Percentiles rank a stretch among this genome's conserved stretches.
Evolutionary conservation across 495 filamentous ascomycete genomes (phyloP).

Genomic region (Hypoxylon perforatum): DNA sequence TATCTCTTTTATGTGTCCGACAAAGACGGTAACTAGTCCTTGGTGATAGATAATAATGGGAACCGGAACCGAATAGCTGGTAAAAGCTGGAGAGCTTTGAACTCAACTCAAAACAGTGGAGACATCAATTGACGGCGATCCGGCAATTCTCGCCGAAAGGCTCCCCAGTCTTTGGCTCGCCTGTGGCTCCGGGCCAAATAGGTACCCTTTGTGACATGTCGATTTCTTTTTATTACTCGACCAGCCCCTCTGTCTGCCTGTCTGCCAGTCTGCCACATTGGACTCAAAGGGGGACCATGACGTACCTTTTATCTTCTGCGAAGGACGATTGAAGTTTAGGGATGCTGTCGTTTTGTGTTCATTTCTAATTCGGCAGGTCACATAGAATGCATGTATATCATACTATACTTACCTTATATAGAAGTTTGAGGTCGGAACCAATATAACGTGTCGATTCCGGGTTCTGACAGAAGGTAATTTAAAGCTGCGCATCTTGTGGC

Average conservation of each 20-base stretch:
- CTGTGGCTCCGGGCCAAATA: background rate
- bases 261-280: background rate
- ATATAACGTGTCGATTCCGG: background rate
- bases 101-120: too few species aligned
- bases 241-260: background rate
- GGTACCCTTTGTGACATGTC: background rate
- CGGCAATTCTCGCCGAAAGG: background rate
- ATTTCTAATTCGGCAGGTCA: slow-evolving; percentile 6
- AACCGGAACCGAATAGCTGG: too few species aligned
- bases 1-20: too few species aligned
- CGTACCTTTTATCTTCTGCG: background rate
- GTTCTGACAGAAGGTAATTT: too few species aligned
- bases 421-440: too few species aligned
- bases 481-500: background rate
- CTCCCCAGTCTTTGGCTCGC: background rate
- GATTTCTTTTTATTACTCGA: background rate
- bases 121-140: background rate
- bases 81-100: too few species aligned
- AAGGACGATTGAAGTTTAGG: background rate
- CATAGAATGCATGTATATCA: background rate
- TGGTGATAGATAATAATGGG: too few species aligned
- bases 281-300: background rate
- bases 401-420: too few species aligned
- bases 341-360: background rate
- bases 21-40: too few species aligned